Percentiles rank a stretch among this genome's conserved stretches.
Evolutionary conservation across 2,329 filamentous ascomycete genomes (phyloP).

Genomic region (Penicillium glabrum): DNA sequence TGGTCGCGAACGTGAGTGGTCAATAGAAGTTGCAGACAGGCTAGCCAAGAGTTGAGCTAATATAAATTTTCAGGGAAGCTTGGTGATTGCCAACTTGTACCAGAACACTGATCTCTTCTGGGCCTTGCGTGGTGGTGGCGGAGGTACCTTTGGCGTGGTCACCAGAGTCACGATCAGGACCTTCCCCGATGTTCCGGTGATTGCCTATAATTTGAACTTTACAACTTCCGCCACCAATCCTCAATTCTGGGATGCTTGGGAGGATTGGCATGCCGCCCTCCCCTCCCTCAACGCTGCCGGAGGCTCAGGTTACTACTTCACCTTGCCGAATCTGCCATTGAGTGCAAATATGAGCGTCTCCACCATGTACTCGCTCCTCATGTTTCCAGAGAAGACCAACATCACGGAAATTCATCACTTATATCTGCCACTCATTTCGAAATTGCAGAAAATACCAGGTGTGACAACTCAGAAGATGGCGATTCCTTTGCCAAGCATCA

Average conservation of each 20-base stretch:
- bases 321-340: constrained; percentile 31
- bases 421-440: constrained; percentile 18
- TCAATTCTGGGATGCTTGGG: constrained; percentile 24
- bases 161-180: constrained; percentile 45
- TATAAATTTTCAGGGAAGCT: constrained; percentile 5
- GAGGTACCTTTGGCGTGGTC: constrained; percentile 49
- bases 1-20: constrained; percentile 32
- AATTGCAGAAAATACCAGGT: constrained; percentile 14
- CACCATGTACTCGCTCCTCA: constrained; percentile 11
- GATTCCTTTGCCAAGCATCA: constrained; percentile 20
- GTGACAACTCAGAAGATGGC: constrained; percentile 17
- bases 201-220: constrained; percentile 26
- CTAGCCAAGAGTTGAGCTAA: background rate
- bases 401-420: constrained; percentile 14
- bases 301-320: constrained; percentile 38
- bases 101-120: constrained; percentile 46
- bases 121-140: constrained; percentile 56
- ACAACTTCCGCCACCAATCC: constrained; percentile 13
- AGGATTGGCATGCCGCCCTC: constrained; percentile 38
- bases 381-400: constrained; percentile 28
- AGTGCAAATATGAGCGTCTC: constrained; percentile 30
- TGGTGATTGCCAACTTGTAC: constrained; percentile 15
- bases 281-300: constrained; percentile 49
- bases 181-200: constrained; percentile 38
- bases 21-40: background rate